Base-by-base conservation (phyloP, 2,329 filamentous ascomycete genomes). In the Helotiales sp. region DNA sequence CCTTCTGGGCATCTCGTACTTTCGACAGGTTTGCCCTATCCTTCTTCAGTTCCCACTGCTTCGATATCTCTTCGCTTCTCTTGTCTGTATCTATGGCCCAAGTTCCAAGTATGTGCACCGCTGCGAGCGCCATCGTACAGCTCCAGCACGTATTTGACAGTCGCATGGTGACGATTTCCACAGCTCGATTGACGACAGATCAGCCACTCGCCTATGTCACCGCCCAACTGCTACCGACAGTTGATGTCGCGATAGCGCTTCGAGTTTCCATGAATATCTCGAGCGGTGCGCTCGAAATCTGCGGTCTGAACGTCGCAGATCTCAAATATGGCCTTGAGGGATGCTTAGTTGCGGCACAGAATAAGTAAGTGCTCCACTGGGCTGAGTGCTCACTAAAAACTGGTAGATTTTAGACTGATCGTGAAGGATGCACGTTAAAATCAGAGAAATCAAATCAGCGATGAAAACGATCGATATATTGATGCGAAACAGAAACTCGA, bases 181-280 rank as follows among this genome's bases (percentile, higher is more conserved):
- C 27, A 27, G 25, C n/a, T 44, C 40, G 40, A 30, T 42, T 6
- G 15, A 7, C n/a, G 33, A 4, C 24, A 30, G 24, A 42, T 50
- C 33, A 34, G 13, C 31, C 54, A 31, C 33, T 50, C 19, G 36
- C 50, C n/a, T n/a, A 52, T 17, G 47, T 50, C 46, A 54, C 49
- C 38, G 51, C 53, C 42, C 57, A 59, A 38, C 50, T 24, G 54
- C 59, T 62, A 58, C 61, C 61, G 57, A 59, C 25, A 49, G 38
- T 57, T 48, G 33, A 59, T 50, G 57, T 59, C 49, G 54, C 29
- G 36, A 22, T 17, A 30, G 24, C 27, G 50, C 34, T 10, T 51
- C 44, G 50, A 44, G 22, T 48, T 59, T 62, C 61, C 61, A 65
- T 65, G 36, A 55, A 63, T 59, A n/a, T 44, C 19, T 47, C 40